Percentiles rank a stretch among this genome's conserved stretches.
Evolutionary conservation across 169 alveolate species (phyloP).

Genomic region (Plasmodium vivax): DNA sequence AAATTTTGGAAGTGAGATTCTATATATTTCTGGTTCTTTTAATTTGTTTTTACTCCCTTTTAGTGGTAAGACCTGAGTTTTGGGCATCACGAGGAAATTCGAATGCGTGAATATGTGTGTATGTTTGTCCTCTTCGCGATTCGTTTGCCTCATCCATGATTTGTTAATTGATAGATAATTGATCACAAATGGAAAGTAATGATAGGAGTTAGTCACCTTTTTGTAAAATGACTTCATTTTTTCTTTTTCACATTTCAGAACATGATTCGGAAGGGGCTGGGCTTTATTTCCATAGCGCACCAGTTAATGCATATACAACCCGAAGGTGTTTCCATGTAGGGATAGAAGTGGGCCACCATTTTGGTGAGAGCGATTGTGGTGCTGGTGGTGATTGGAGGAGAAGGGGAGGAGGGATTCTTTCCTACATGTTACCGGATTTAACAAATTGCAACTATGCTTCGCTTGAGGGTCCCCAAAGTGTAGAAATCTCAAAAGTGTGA

Average conservation of each 20-base stretch:
- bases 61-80: constrained; percentile 14
- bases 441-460: neutral
- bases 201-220: neutral
- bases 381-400: neutral
- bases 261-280: neutral
- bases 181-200: neutral
- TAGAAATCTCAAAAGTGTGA: neutral
- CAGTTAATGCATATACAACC: neutral
- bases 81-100: neutral
- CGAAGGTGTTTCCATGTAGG: neutral
- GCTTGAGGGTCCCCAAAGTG: neutral
- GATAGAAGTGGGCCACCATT: neutral
- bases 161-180: neutral
- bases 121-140: neutral
- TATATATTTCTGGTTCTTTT: constrained; percentile 8
- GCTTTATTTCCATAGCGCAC: constrained; percentile 5
- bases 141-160: neutral
- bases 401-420: neutral
- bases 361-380: neutral
- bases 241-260: neutral
- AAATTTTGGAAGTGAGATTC: neutral
- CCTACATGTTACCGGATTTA: neutral
- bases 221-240: neutral
- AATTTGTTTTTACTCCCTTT: constrained; percentile 4
- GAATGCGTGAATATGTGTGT: neutral